These are phyloP conservation scores for Penicillium digitatum DNA, from an alignment of 2,329 filamentous ascomycete genomes.

Conservation along the genomic window DNA sequence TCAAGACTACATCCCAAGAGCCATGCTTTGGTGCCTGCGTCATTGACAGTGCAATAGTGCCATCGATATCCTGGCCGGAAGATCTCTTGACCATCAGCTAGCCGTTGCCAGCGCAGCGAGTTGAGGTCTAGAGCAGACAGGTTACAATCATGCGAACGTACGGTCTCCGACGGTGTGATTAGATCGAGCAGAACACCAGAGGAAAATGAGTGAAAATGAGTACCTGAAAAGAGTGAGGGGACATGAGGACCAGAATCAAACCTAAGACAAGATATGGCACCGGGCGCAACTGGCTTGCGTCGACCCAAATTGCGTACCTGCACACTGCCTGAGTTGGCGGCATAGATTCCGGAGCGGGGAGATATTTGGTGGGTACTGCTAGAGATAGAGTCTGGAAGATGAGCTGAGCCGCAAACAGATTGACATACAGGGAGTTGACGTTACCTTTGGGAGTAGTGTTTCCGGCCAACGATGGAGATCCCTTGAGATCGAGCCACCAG, in stretches of 20 bases:
- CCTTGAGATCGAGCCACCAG: constrained; percentile 95
- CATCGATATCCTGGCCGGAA: constrained; percentile 90
- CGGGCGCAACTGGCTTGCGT: constrained; percentile 62
- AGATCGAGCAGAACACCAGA: constrained; percentile 91
- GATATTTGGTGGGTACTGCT: constrained; percentile 33
- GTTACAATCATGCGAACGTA: constrained; percentile 81
- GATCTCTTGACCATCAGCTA: constrained; percentile 90
- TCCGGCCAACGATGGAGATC: constrained; percentile 73
- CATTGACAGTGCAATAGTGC: constrained; percentile 97
- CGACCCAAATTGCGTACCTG: constrained; percentile 54
- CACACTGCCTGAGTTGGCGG: constrained; percentile 65
- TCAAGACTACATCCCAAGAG: constrained; percentile 88
- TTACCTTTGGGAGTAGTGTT: constrained; percentile 59
- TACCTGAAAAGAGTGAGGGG: constrained; percentile 82
- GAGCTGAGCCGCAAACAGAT: constrained; percentile 38
- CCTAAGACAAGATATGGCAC: constrained; percentile 81
- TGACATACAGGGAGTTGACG: constrained; percentile 40
- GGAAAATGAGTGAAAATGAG: constrained; percentile 92
- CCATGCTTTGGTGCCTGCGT: constrained; percentile 94
- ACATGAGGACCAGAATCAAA: constrained; percentile 84
- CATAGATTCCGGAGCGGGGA: constrained; percentile 54
- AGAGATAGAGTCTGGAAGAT: constrained; percentile 37
- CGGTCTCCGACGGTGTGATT: constrained; percentile 84
- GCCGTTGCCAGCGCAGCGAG: constrained; percentile 85
- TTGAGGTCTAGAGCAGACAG: constrained; percentile 84